Conservation (phyloP, 176 grass and related monocot genomes). For the Triticum monococcum region DNA sequence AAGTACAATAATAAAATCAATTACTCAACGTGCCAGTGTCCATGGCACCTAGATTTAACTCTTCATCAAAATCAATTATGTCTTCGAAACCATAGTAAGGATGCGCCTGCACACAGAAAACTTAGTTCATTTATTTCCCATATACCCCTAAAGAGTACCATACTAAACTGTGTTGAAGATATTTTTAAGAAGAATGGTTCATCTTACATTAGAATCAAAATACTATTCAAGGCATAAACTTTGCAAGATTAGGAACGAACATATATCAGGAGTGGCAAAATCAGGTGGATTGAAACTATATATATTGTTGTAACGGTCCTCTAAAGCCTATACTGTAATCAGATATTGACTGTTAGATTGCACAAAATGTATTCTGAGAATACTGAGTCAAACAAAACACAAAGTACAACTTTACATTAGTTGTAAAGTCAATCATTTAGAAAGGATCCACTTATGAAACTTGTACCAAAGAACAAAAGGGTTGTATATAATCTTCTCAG, state of each 20-base stretch:
- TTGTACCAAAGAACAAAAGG: no score
- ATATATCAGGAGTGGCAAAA: neutral
- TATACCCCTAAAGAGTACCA: neutral
- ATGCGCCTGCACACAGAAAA: slow-evolving; percentile 46
- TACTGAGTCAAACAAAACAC: neutral
- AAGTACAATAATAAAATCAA: slow-evolving; percentile 30
- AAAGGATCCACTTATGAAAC: neutral
- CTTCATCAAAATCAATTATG: slow-evolving; percentile 92
- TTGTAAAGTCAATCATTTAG: neutral
- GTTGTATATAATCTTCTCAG: no score
- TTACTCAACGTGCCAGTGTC: slow-evolving; percentile 51
- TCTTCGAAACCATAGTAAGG: slow-evolving; percentile 88
- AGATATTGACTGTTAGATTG: neutral
- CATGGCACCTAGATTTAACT: slow-evolving; percentile 78
- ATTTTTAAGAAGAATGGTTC: neutral
- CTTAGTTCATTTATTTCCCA: neutral
- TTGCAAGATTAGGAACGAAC: slow-evolving; percentile 4
- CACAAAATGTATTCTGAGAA: neutral
- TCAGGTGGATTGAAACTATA: no score
- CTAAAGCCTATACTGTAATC: slow-evolving; percentile 51
- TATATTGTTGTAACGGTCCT: slow-evolving; percentile 71
- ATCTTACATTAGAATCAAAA: neutral
- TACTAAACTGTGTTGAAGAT: neutral
- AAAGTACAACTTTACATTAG: neutral
- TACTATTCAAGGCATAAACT: neutral